Conservation (phyloP, 495 filamentous ascomycete species). For the Penicillium robsamsonii region DNA sequence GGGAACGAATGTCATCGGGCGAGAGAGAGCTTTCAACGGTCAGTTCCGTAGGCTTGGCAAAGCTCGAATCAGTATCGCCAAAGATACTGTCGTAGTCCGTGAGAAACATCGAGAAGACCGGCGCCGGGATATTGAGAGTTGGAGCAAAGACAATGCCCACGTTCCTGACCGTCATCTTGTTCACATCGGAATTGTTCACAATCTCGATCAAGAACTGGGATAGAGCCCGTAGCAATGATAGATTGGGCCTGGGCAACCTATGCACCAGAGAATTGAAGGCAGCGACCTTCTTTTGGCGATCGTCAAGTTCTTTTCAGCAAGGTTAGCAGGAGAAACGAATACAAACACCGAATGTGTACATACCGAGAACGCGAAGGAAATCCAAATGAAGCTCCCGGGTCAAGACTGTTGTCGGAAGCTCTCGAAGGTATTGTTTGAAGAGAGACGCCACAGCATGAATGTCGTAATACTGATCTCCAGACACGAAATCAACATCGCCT, state of each 20-base stretch:
- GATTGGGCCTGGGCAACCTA: conserved; percentile 75
- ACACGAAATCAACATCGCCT: conserved; percentile 85
- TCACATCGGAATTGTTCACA: conserved; percentile 81
- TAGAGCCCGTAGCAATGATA: conserved; percentile 74
- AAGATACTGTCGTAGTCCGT: conserved; percentile 89
- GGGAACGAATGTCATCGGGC: conserved; percentile 62
- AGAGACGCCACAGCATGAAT: conserved; percentile 94
- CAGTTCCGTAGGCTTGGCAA: conserved; percentile 38
- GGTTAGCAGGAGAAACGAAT: conserved; percentile 16
- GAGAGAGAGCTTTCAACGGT: conserved; percentile 44
- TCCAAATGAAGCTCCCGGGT: conserved; percentile 88
- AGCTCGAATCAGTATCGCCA: conserved; percentile 44
- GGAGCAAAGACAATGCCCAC: conserved; percentile 99
- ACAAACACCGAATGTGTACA: conserved; percentile 26
- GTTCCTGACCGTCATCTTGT: conserved; percentile 98
- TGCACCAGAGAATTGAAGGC: conserved; percentile 85
- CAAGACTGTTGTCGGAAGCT: conserved; percentile 85
- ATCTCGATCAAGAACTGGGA: conserved; percentile 84
- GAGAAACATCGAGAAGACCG: conserved; percentile 89
- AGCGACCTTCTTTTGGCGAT: conserved; percentile 72
- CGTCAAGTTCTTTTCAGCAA: conserved; percentile 53
- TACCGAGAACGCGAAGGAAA: conserved; percentile 82
- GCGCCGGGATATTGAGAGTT: conserved; percentile 92
- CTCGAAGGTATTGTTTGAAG: conserved; percentile 90
- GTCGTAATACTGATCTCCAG: conserved; percentile 84